These are phyloP conservation scores for Pichia sp. DNA, from an alignment of 1,139 yeast species.

Conservation along the genomic window DNA sequence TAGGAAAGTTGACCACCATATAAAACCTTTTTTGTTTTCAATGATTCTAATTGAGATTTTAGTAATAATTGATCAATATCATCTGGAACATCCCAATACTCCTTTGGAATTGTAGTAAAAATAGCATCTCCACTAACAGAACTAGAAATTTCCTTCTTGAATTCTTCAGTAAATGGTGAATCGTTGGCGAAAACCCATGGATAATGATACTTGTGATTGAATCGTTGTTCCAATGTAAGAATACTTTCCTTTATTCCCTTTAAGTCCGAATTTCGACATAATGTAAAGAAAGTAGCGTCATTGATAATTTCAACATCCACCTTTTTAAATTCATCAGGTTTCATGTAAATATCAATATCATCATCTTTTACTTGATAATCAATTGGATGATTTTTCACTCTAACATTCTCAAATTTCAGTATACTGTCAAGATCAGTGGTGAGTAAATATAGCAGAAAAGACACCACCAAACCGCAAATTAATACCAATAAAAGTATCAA, in stretches of 20 bases:
- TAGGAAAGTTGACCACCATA: slow-evolving; percentile 59
- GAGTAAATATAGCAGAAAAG: background rate
- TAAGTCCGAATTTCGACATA: slow-evolving; percentile 68
- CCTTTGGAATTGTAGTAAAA: slow-evolving; percentile 43
- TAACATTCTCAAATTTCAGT: background rate
- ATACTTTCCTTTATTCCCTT: slow-evolving; percentile 54
- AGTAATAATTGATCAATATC: slow-evolving; percentile 57
- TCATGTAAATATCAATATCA: slow-evolving; percentile 12
- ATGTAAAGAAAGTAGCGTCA: slow-evolving; percentile 66
- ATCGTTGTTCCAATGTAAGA: slow-evolving; percentile 61
- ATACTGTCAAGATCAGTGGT: background rate
- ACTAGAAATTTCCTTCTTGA: slow-evolving; percentile 32
- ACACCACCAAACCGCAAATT: background rate
- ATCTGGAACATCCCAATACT: slow-evolving; percentile 50
- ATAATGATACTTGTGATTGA: slow-evolving; percentile 58
- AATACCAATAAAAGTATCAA: background rate
- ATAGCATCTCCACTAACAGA: slow-evolving; percentile 40
- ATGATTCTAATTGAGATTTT: slow-evolving; percentile 42
- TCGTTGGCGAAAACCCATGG: slow-evolving; percentile 80
- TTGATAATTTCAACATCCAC: slow-evolving; percentile 23
- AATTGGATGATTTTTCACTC: background rate
- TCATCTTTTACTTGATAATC: slow-evolving; percentile 6
- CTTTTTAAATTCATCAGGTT: background rate
- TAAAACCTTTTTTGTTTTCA: slow-evolving; percentile 40
- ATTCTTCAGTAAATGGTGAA: slow-evolving; percentile 41